Conservation (phyloP, 2,329 filamentous ascomycete species). For the Phialocephala subalpina region DNA sequence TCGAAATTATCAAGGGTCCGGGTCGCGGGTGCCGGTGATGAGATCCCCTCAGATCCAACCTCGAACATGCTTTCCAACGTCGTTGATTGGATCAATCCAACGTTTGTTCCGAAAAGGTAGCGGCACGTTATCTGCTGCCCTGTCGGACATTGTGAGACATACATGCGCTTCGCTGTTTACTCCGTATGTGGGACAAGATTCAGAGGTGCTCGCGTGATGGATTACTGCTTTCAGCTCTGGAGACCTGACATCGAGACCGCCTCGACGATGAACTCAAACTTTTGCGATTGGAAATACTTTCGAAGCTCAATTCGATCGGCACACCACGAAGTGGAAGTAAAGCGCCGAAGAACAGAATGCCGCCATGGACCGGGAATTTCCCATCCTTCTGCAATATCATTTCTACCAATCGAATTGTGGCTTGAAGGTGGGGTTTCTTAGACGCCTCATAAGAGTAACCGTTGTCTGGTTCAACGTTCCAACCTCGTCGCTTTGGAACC, state of each 20-base stretch:
- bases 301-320: background rate
- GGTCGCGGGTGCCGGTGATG: constrained; percentile 3
- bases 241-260: too few species aligned
- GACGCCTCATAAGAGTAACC: too few species aligned
- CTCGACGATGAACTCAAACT: too few species aligned
- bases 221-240: constrained; percentile 5
- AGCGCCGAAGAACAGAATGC: background rate
- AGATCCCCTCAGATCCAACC: background rate
- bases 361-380: background rate
- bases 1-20: background rate
- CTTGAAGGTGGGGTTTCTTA: too few species aligned
- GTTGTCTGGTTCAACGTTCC: too few species aligned
- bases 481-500: too few species aligned
- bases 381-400: background rate
- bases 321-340: background rate
- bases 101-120: background rate
- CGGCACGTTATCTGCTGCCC: background rate
- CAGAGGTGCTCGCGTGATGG: background rate
- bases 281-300: background rate
- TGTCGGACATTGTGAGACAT: constrained; percentile 5
- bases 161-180: background rate
- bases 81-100: background rate
- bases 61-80: background rate
- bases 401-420: too few species aligned
- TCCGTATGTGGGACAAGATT: background rate